These are phyloP conservation scores for Phytophthora pluvialis DNA, from an alignment of 352 stramenopile species.

Conservation along the genomic window DNA sequence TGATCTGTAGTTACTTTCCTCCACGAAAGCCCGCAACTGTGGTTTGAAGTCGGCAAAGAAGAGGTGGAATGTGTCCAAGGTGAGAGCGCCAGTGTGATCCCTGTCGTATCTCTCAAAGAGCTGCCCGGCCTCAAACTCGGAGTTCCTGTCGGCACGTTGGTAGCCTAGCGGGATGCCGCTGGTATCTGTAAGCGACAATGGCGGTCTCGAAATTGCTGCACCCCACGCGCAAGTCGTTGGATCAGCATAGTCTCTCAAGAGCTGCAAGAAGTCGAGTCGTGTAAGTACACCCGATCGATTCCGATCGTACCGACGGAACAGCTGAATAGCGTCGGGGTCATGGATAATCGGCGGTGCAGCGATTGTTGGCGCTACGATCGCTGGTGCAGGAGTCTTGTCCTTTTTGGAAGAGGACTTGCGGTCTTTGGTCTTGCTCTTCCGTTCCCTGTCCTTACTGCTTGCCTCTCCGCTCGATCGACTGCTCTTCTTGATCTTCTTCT, in stretches of 20 bases:
- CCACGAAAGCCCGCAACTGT: constrained; percentile 67
- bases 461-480: constrained; percentile 13
- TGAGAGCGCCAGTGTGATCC: constrained; percentile 60
- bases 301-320: constrained; percentile 83
- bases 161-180: constrained; percentile 75
- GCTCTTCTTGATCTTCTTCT: constrained; percentile 41
- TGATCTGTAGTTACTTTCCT: constrained; percentile 56
- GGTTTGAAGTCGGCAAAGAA: constrained; percentile 82
- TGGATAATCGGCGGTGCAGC: constrained; percentile 4
- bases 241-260: constrained; percentile 74
- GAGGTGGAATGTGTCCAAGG: constrained; percentile 65
- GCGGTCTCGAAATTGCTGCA: constrained; percentile 30
- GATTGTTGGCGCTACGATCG: neutral
- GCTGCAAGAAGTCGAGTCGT: constrained; percentile 70
- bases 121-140: constrained; percentile 85
- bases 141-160: constrained; percentile 73
- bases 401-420: constrained; percentile 23
- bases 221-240: constrained; percentile 9
- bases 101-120: constrained; percentile 85
- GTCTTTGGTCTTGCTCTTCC: constrained; percentile 52
- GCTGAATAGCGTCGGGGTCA: constrained; percentile 75
- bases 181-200: constrained; percentile 70
- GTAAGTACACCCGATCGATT: constrained; percentile 58
- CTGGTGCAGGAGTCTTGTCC: constrained; percentile 3
- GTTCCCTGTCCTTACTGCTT: constrained; percentile 33